Conservation (phyloP, 2,329 filamentous ascomycete genomes). For the Fusarium poae region DNA sequence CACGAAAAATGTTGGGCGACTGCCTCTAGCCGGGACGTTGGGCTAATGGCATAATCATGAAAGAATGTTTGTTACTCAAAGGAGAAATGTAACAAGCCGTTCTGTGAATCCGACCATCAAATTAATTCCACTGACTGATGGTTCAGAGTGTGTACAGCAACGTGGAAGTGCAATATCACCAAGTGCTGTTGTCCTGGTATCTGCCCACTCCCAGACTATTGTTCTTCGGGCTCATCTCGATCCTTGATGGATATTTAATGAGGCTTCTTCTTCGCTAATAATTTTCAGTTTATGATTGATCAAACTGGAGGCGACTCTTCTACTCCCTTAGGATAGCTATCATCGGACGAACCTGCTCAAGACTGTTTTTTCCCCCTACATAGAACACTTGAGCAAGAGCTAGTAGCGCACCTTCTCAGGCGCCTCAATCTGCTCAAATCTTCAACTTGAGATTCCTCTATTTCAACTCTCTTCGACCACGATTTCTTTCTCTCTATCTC, state of each 20-base stretch:
- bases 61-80: constrained; percentile 31
- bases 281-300: not conserved
- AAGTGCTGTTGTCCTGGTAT: constrained; percentile 1
- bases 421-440: not conserved
- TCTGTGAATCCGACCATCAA: constrained; percentile 26
- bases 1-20: constrained; percentile 32
- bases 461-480: not conserved
- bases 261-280: not conserved
- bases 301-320: not conserved
- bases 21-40: constrained; percentile 36
- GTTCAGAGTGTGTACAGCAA: constrained; percentile 12
- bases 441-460: not conserved
- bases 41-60: constrained; percentile 23
- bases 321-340: not conserved
- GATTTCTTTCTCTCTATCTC: not conserved
- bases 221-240: not conserved
- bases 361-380: not conserved
- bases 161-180: constrained; percentile 6
- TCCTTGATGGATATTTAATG: not conserved
- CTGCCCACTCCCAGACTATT: not conserved
- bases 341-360: constrained; percentile 7
- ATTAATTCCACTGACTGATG: not conserved
- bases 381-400: constrained; percentile 1
- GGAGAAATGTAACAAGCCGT: constrained; percentile 38
- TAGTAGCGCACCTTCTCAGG: constrained; percentile 5